phyloP scores from a whole-genome alignment of 2,329 filamentous ascomycete genomes.

The Fusarium miscanthi region DNA sequence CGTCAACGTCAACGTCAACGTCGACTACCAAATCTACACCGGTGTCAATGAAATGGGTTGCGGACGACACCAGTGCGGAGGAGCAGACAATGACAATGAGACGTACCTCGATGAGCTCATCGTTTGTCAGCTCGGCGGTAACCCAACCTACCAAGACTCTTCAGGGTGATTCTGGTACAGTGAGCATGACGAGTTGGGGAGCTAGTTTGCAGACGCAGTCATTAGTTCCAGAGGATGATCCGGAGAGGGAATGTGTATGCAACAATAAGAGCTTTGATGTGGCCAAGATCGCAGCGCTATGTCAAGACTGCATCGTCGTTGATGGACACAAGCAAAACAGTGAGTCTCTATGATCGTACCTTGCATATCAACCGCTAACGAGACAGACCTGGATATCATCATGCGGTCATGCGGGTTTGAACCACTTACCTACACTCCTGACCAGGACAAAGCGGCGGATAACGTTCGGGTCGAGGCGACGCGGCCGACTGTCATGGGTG shows the following conservation, averaged over 20 bases:
- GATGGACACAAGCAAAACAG: slow-evolving; percentile 48
- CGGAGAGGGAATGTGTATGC: slow-evolving; percentile 53
- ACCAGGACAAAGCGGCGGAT: slow-evolving; percentile 47
- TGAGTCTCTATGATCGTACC: slow-evolving; percentile 31
- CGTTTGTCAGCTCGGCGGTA: slow-evolving; percentile 7
- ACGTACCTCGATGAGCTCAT: slow-evolving; percentile 11
- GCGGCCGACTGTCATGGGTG: slow-evolving; percentile 37
- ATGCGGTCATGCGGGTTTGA: slow-evolving; percentile 52
- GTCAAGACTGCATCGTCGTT: slow-evolving; percentile 52
- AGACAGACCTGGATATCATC: slow-evolving; percentile 52
- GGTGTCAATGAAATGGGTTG: slow-evolving; percentile 1
- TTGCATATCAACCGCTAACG: neutral
- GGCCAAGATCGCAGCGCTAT: slow-evolving; percentile 51
- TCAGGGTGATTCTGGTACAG: neutral
- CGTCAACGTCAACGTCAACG: neutral
- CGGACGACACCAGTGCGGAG: slow-evolving; percentile 11
- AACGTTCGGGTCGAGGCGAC: slow-evolving; percentile 51
- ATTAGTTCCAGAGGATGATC: slow-evolving; percentile 34
- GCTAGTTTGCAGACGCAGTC: slow-evolving; percentile 28
- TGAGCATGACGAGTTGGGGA: slow-evolving; percentile 12
- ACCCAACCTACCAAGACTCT: slow-evolving; percentile 6
- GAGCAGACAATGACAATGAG: slow-evolving; percentile 2
- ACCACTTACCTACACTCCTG: slow-evolving; percentile 44
- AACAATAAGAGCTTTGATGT: slow-evolving; percentile 55
- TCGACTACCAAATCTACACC: neutral